Evolutionary conservation across 768 basidiomycete species (phyloP).

Genomic region (Chalciporus pseudorubinellus): DNA sequence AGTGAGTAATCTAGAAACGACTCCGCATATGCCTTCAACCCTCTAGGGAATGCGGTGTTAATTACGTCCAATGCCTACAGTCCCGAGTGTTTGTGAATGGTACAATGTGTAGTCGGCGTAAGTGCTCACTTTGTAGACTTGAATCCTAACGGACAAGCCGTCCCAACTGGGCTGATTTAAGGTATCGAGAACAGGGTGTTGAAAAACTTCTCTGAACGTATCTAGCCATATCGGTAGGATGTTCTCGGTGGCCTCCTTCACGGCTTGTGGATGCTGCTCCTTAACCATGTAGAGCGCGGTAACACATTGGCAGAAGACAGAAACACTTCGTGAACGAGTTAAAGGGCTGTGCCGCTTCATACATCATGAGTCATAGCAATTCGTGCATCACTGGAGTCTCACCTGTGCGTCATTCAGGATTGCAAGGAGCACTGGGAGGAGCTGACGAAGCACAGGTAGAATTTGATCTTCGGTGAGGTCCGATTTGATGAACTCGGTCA

Average conservation of each 20-base stretch:
- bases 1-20: constrained; percentile 59
- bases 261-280: constrained; percentile 84
- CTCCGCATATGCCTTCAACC: constrained; percentile 60
- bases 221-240: constrained; percentile 92
- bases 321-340: constrained; percentile 81
- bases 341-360: constrained; percentile 65
- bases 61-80: constrained; percentile 75
- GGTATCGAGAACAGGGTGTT: constrained; percentile 61
- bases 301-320: constrained; percentile 89
- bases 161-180: constrained; percentile 70
- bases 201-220: constrained; percentile 77
- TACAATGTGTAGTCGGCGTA: not conserved
- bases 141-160: constrained; percentile 70
- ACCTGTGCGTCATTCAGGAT: constrained; percentile 81
- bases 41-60: constrained; percentile 77
- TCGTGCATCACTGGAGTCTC: constrained; percentile 9
- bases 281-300: constrained; percentile 93
- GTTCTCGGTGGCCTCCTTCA: constrained; percentile 75
- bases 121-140: constrained; percentile 74
- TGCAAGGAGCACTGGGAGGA: constrained; percentile 79
- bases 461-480: constrained; percentile 95
- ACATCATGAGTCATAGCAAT: constrained; percentile 1
- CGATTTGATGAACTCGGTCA: constrained; percentile 90
- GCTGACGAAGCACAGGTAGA: constrained; percentile 82
- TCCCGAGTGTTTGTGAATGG: constrained; percentile 1